These are phyloP conservation scores for Starmerella cellae DNA, from an alignment of 805 yeast genomes.

Conservation along the genomic window DNA sequence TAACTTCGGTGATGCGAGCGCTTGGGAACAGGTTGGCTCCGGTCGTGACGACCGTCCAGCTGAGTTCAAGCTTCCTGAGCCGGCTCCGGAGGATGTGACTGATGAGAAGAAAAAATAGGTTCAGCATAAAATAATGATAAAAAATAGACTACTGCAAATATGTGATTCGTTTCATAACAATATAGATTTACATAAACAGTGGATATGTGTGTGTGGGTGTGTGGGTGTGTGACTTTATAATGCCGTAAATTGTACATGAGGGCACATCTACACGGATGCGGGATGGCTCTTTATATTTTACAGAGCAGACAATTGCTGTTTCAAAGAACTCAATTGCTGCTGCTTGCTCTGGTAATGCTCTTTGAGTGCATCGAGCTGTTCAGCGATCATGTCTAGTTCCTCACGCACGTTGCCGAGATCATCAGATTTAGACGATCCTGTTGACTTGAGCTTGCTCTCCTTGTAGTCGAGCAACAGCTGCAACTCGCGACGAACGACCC, in stretches of 20 bases:
- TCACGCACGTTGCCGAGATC: slow-evolving; percentile 28
- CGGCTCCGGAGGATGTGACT: slow-evolving; percentile 55
- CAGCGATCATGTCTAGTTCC: slow-evolving; percentile 55
- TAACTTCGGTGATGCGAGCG: slow-evolving; percentile 79
- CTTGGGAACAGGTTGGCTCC: slow-evolving; percentile 85
- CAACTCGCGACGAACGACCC: slow-evolving; percentile 46
- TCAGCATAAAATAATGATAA: no score
- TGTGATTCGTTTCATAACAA: no score
- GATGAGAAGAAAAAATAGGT: slow-evolving; percentile 25
- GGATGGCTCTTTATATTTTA: no score
- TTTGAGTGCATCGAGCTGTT: slow-evolving; percentile 62
- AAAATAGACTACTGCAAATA: no score
- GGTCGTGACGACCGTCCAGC: slow-evolving; percentile 76
- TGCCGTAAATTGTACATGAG: no score
- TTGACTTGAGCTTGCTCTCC: slow-evolving; percentile 40
- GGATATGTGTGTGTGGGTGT: no score
- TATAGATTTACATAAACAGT: no score
- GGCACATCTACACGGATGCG: no score
- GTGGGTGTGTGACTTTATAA: no score
- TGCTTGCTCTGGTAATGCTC: slow-evolving; percentile 51
- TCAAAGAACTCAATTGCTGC: slow-evolving; percentile 41
- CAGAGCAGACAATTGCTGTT: slow-evolving; percentile 21
- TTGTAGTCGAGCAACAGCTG: slow-evolving; percentile 75
- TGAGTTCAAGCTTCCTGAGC: slow-evolving; percentile 66
- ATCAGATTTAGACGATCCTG: slow-evolving; percentile 5